Conservation (phyloP, 768 basidiomycete species). For the Mycena filopes region DNA sequence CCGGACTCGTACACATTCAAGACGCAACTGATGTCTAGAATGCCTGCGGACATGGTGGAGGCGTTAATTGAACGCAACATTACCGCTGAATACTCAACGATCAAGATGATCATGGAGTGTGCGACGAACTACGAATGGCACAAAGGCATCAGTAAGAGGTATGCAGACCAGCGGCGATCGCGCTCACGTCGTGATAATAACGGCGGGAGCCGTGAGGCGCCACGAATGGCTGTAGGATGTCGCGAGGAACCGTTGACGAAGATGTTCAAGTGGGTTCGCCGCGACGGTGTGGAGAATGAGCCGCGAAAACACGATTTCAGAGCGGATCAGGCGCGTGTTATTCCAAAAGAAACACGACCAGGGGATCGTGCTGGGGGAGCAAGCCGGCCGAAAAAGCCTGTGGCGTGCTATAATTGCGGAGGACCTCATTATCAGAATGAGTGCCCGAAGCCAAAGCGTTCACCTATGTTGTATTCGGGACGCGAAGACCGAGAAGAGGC, state of each 20-base stretch:
- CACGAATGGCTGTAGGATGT: no score
- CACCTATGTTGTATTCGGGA: background rate
- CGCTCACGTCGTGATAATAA: no score
- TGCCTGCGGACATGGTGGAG: constrained; percentile 18
- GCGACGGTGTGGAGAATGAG: background rate
- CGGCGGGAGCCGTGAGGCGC: no score
- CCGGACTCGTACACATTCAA: background rate
- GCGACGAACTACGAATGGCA: no score
- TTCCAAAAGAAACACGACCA: background rate
- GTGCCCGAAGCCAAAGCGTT: background rate
- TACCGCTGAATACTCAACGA: no score
- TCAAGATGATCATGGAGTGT: no score
- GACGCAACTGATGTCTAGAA: background rate
- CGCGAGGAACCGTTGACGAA: no score
- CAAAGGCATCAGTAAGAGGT: no score
- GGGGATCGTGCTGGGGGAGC: constrained; percentile 10
- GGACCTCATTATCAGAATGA: background rate
- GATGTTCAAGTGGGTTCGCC: no score
- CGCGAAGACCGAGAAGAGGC: background rate
- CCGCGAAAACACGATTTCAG: background rate
- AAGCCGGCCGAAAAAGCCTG: background rate
- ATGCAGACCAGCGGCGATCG: no score
- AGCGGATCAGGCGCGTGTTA: background rate
- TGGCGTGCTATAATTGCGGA: background rate
- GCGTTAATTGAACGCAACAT: no score